Percentiles rank a stretch among this genome's conserved stretches.
Conservation (phyloP, 2,329 filamentous ascomycete species). For the Fusarium sp. region DNA sequence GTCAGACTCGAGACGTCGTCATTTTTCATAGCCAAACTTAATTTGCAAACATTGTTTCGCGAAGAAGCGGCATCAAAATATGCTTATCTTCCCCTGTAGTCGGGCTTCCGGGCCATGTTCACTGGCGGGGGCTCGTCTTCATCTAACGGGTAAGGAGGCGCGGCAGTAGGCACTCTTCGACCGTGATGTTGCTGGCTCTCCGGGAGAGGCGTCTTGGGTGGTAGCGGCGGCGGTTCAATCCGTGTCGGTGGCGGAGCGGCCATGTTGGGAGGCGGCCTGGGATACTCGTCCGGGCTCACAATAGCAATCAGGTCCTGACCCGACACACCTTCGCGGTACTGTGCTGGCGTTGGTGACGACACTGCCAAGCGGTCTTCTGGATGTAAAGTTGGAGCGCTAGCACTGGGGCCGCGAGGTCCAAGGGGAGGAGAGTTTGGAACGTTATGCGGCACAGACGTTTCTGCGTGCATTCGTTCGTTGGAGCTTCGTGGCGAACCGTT, state of each 20-base stretch:
- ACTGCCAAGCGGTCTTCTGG: slow-evolving; percentile 67
- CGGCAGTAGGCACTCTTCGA: slow-evolving; percentile 52
- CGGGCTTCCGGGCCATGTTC: slow-evolving; percentile 88
- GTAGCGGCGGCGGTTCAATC: slow-evolving; percentile 76
- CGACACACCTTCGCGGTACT: slow-evolving; percentile 65
- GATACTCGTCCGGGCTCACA: slow-evolving; percentile 69
- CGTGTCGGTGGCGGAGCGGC: slow-evolving; percentile 49
- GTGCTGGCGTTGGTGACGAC: slow-evolving; percentile 68
- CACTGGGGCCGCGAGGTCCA: slow-evolving; percentile 45
- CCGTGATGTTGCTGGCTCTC: slow-evolving; percentile 56
- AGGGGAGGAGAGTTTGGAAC: slow-evolving; percentile 46
- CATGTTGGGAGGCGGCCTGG: slow-evolving; percentile 55
- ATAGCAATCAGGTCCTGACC: slow-evolving; percentile 78
- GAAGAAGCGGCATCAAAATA: not conserved
- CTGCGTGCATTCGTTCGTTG: slow-evolving; percentile 58
- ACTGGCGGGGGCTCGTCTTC: slow-evolving; percentile 86
- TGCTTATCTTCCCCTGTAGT: slow-evolving; percentile 65
- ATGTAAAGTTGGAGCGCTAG: slow-evolving; percentile 48
- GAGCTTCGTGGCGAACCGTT: slow-evolving; percentile 64
- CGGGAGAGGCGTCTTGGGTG: slow-evolving; percentile 81
- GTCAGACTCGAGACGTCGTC: not conserved
- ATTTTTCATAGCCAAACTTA: not conserved
- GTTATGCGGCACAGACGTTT: slow-evolving; percentile 48
- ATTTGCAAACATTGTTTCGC: not conserved
- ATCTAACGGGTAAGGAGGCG: slow-evolving; percentile 82